Conservation (phyloP, 306 rosid species). For the Castanospermum australe region DNA sequence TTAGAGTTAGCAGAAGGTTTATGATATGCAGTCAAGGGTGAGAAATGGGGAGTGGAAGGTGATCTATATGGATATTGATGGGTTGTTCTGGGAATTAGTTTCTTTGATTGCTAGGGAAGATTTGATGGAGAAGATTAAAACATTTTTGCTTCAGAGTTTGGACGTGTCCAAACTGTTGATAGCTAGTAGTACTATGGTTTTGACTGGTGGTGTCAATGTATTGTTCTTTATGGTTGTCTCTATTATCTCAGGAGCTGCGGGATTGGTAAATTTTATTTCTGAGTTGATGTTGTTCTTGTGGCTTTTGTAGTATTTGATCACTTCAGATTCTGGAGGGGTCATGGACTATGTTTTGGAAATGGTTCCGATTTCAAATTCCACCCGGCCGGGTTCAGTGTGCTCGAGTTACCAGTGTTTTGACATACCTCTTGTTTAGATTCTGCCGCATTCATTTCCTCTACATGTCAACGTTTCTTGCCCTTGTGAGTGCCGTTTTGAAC, state of each 20-base stretch:
- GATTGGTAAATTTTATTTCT: constrained; percentile 37
- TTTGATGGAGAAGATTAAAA: constrained; percentile 24
- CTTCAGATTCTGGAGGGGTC: constrained; percentile 43
- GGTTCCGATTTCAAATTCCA: constrained; percentile 39
- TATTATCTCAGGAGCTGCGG: constrained; percentile 44
- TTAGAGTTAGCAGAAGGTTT: constrained; percentile 6
- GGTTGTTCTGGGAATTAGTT: constrained; percentile 17
- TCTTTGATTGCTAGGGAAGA: constrained; percentile 27
- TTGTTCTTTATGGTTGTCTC: constrained; percentile 37
- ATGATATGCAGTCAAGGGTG: constrained; percentile 2
- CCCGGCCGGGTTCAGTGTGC: constrained; percentile 34
- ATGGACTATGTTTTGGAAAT: constrained; percentile 37
- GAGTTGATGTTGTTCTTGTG: constrained; percentile 34
- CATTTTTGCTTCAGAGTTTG: constrained; percentile 17
- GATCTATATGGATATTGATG: constrained; percentile 25
- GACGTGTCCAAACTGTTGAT: constrained; percentile 29
- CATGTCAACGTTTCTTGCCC: constrained; percentile 37
- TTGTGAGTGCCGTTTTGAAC: constrained; percentile 36
- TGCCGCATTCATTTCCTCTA: constrained; percentile 40
- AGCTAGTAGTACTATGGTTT: constrained; percentile 14
- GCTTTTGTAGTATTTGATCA: constrained; percentile 38
- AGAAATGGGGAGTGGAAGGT: constrained; percentile 24
- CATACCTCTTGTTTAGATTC: constrained; percentile 41
- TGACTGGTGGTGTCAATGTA: constrained; percentile 30
- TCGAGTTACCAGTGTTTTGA: constrained; percentile 39